phyloP scores from a whole-genome alignment of 1,139 yeast species.

The Yamadazyma dendronema region DNA sequence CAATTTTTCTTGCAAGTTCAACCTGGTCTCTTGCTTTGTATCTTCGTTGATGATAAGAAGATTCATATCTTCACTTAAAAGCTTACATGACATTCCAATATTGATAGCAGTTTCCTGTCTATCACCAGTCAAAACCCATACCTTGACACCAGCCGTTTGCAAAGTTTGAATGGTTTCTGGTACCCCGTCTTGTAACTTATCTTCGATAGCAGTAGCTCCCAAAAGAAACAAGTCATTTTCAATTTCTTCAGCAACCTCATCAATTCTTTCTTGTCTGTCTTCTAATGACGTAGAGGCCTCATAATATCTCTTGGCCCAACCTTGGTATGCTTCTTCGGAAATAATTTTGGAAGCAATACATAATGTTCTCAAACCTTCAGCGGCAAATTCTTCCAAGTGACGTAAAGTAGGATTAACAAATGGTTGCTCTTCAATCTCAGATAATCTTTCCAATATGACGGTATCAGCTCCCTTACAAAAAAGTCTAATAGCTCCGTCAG shows the following conservation, averaged over 20 bases:
- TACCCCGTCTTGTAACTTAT: slow-evolving; percentile 95
- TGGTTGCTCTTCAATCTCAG: slow-evolving; percentile 63
- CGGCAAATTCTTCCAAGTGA: slow-evolving; percentile 94
- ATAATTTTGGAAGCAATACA: slow-evolving; percentile 88
- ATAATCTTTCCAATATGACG: slow-evolving; percentile 83
- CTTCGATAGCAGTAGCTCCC: slow-evolving; percentile 99
- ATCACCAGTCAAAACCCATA: slow-evolving; percentile 98
- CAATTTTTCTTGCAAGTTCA: slow-evolving; percentile 71
- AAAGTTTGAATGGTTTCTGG: slow-evolving; percentile 95
- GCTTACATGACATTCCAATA: slow-evolving; percentile 96
- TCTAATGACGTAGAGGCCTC: slow-evolving; percentile 82
- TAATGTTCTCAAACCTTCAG: slow-evolving; percentile 90
- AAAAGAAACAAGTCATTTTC: slow-evolving; percentile 76
- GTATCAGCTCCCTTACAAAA: slow-evolving; percentile 99
- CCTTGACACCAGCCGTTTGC: slow-evolving; percentile 93
- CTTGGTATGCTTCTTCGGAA: slow-evolving; percentile 71
- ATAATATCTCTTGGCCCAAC: slow-evolving; percentile 64
- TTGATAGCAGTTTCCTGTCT: slow-evolving; percentile 99
- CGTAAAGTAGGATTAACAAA: slow-evolving; percentile 79
- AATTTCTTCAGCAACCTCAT: slow-evolving; percentile 67
- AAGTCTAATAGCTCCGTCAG: slow-evolving; percentile 86
- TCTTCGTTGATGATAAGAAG: slow-evolving; percentile 86
- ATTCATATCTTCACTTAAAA: slow-evolving; percentile 95
- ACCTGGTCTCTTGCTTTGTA: slow-evolving; percentile 66
- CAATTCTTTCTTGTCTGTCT: slow-evolving; percentile 72